Evolutionary conservation across 768 basidiomycete species (phyloP).

Genomic region (Zangia roseola): DNA sequence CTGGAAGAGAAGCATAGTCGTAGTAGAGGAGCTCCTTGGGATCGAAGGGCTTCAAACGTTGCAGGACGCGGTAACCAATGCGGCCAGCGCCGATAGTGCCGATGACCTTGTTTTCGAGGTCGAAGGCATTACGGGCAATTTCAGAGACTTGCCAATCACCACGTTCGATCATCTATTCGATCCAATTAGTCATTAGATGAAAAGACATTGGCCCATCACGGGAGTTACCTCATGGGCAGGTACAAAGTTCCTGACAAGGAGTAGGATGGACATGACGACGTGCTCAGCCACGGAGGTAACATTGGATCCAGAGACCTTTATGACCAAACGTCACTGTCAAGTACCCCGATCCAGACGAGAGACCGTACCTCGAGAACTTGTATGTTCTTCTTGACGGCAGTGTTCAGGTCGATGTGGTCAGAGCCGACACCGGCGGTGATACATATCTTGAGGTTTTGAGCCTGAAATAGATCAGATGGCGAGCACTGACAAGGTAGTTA

Average conservation of each 20-base stretch:
- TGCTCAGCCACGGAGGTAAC: slow-evolving; percentile 90
- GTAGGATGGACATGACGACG: slow-evolving; percentile 84
- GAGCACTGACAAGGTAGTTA: not conserved
- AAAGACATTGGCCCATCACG: slow-evolving; percentile 1
- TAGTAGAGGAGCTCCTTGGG: slow-evolving; percentile 88
- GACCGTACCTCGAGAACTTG: slow-evolving; percentile 62
- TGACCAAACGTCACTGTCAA: not conserved
- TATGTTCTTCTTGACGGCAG: slow-evolving; percentile 75
- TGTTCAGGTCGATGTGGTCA: slow-evolving; percentile 86
- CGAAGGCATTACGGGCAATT: slow-evolving; percentile 78
- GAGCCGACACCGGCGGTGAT: slow-evolving; percentile 89
- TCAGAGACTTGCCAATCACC: slow-evolving; percentile 86
- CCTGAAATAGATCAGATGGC: slow-evolving; percentile 36
- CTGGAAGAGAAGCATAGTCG: slow-evolving; percentile 72
- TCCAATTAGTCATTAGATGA: not conserved
- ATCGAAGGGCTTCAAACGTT: slow-evolving; percentile 77
- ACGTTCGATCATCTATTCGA: slow-evolving; percentile 62
- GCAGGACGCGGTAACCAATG: slow-evolving; percentile 86
- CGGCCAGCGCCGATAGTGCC: slow-evolving; percentile 82
- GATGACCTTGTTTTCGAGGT: slow-evolving; percentile 85
- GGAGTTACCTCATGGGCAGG: slow-evolving; percentile 71
- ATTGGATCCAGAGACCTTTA: slow-evolving; percentile 77
- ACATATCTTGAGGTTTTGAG: slow-evolving; percentile 85
- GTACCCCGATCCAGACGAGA: not conserved
- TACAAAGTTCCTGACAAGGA: slow-evolving; percentile 86